Percentiles rank a stretch among this genome's conserved stretches.
phyloP scores from a whole-genome alignment of 352 stramenopile genomes.

The Phytopythium delawarense region DNA sequence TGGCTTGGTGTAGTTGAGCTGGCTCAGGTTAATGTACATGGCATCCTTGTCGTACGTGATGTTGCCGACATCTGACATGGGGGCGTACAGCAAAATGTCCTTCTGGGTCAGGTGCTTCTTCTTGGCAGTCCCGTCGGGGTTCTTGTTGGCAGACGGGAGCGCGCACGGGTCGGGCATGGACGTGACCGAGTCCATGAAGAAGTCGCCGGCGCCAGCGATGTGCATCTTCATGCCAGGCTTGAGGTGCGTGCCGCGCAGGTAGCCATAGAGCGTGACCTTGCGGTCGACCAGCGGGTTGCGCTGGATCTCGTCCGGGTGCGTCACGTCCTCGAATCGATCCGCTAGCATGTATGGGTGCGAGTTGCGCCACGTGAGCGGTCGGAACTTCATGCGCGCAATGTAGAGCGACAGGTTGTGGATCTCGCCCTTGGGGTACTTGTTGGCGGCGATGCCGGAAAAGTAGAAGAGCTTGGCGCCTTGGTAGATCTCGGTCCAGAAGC shows the following conservation, averaged over 20 bases:
- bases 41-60: slow-evolving; percentile 99
- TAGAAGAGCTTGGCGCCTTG: slow-evolving; percentile 95
- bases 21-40: slow-evolving; percentile 98
- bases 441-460: slow-evolving; percentile 96
- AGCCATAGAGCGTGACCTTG: slow-evolving; percentile 97
- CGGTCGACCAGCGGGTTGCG: slow-evolving; percentile 91
- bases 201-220: slow-evolving; percentile 98
- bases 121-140: slow-evolving; percentile 45
- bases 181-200: slow-evolving; percentile 93
- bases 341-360: slow-evolving; percentile 99
- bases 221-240: slow-evolving; percentile 97
- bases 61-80: slow-evolving; percentile 94
- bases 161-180: slow-evolving; percentile 96
- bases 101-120: slow-evolving; percentile 93
- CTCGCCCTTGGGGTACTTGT: slow-evolving; percentile 99
- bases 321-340: slow-evolving; percentile 98
- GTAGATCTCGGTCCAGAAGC: slow-evolving; percentile 99
- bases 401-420: slow-evolving; percentile 98
- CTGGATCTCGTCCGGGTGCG: slow-evolving; percentile 91
- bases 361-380: slow-evolving; percentile 98
- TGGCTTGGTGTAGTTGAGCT: slow-evolving; percentile 94
- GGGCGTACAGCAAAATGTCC: slow-evolving; percentile 89
- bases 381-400: slow-evolving; percentile 97
- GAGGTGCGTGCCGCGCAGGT: slow-evolving; percentile 97
- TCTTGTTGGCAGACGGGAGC: slow-evolving; percentile 69